Base-by-base conservation (phyloP, 2,329 filamentous ascomycete species). In the Colletotrichum sp. region DNA sequence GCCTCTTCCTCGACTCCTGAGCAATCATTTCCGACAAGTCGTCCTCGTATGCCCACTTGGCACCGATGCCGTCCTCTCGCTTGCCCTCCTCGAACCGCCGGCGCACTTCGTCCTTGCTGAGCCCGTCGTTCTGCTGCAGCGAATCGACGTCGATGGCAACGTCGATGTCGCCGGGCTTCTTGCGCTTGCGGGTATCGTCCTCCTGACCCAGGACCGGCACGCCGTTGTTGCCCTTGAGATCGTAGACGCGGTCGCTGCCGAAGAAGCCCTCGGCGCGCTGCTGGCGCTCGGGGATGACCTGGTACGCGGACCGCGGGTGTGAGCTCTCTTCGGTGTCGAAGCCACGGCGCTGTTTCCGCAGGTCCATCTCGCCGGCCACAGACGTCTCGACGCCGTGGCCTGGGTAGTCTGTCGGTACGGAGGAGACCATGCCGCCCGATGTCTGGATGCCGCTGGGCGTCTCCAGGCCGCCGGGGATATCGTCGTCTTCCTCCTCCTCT, bases 1-100 rank as follows among this genome's bases (percentile, higher is more conserved):
- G 91, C 83, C 96, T 91, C 90, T 99, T 99, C 78, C 95, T 91
- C 82, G 93, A 95, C 87, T 99, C 97, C 81, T 95, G 93, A 14
- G 95, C 95, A 87, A 99, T 98, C 95, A 99, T 98, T 81, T 98
- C 95, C 81, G 93, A 96, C 72, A 99, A 86, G 82, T 98, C 96
- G 80, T 99, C 96, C 83, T 98, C 95, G 85, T 90, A 89, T 74
- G 92, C 91, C 91, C 93, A 95, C 80, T 92, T 90, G 26, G 92
- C 91, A 43, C 93, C 93, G 28, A 90, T 84, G 21, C 93, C 92
- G 82, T 94, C 94, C 78, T 93, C 90, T 74, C 87, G 89, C 81
- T 85, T 91, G 83, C 88, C 94, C 89, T 87, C 92, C 74, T 99
- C 96, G 81, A 98, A 99, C 82, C 93, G 91, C 81, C 91, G 92